These are phyloP conservation scores for Tuber magnatum DNA, from an alignment of 495 filamentous ascomycete species.

Conservation along the genomic window DNA sequence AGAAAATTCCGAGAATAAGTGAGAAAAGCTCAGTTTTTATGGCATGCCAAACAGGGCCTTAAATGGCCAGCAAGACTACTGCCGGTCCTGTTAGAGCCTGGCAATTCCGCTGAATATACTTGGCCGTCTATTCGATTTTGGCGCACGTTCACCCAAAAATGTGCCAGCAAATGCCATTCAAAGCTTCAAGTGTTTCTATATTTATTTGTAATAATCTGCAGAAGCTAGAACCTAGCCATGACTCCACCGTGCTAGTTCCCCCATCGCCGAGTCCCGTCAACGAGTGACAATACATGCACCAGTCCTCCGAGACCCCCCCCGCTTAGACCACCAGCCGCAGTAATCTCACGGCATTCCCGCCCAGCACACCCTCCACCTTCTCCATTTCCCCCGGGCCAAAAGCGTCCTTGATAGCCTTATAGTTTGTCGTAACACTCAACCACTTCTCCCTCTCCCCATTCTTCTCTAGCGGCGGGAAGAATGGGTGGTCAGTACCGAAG, in stretches of 20 bases:
- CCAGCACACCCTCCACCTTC: slow-evolving; percentile 52
- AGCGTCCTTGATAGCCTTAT: slow-evolving; percentile 57
- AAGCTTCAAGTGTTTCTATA: background rate
- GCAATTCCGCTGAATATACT: background rate
- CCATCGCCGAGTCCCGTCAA: background rate
- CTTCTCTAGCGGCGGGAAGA: slow-evolving; percentile 74
- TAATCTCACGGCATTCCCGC: slow-evolving; percentile 62
- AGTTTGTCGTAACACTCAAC: slow-evolving; percentile 77
- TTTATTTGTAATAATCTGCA: background rate
- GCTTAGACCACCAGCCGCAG: slow-evolving; percentile 46
- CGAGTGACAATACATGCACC: background rate
- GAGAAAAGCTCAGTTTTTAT: no score
- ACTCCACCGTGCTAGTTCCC: background rate
- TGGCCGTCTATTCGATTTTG: background rate
- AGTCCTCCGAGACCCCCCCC: no score
- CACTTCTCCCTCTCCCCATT: slow-evolving; percentile 56
- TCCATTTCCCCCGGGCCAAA: slow-evolving; percentile 49
- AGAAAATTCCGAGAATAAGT: no score
- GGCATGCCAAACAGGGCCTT: no score
- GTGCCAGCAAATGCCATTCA: background rate
- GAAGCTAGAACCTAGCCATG: background rate
- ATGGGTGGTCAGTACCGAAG: slow-evolving; percentile 91
- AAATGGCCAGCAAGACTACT: no score
- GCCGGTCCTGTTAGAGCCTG: no score
- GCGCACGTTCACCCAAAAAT: background rate